Evolutionary conservation across 2,329 filamentous ascomycete species (phyloP).

Genomic region (Neurospora crassa): DNA sequence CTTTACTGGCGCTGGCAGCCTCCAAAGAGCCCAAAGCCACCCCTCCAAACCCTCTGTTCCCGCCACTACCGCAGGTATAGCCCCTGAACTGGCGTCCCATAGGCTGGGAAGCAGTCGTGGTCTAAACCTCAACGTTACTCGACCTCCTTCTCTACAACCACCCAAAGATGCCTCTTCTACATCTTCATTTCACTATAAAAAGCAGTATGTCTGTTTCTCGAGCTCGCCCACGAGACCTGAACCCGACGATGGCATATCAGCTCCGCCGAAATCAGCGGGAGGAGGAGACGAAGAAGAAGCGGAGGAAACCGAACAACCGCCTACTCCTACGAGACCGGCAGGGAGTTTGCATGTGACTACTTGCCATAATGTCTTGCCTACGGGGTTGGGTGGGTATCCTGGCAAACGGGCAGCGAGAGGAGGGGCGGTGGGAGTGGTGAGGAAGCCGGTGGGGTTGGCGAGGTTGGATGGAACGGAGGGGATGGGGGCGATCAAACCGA

Average conservation of each 20-base stretch:
- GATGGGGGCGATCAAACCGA: slow-evolving; percentile 32
- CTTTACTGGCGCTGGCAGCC: not conserved
- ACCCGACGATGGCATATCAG: too few relatives aligned
- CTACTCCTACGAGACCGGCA: slow-evolving; percentile 29
- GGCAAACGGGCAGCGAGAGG: slow-evolving; percentile 28
- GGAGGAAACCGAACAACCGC: slow-evolving; percentile 21
- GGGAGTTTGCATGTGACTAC: slow-evolving; percentile 44
- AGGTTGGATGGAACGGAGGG: not conserved
- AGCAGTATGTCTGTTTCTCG: slow-evolving; percentile 47
- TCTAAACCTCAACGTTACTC: slow-evolving; percentile 21
- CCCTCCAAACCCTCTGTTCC: slow-evolving; percentile 1
- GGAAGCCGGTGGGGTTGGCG: not conserved
- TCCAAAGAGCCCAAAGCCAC: not conserved
- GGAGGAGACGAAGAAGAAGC: slow-evolving; percentile 12
- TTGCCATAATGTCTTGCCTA: slow-evolving; percentile 23
- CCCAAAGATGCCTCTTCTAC: not conserved
- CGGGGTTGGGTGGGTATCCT: slow-evolving; percentile 23
- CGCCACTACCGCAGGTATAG: slow-evolving; percentile 15
- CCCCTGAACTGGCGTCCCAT: slow-evolving; percentile 27
- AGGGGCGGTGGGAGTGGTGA: not conserved
- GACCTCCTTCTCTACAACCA: slow-evolving; percentile 19
- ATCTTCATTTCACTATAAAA: slow-evolving; percentile 10
- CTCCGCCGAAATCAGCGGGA: too few relatives aligned
- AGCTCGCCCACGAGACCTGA: slow-evolving; percentile 37
- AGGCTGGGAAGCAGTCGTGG: slow-evolving; percentile 28